These are phyloP conservation scores for Amanita phalloides DNA, from an alignment of 768 basidiomycete genomes.

Conservation along the genomic window DNA sequence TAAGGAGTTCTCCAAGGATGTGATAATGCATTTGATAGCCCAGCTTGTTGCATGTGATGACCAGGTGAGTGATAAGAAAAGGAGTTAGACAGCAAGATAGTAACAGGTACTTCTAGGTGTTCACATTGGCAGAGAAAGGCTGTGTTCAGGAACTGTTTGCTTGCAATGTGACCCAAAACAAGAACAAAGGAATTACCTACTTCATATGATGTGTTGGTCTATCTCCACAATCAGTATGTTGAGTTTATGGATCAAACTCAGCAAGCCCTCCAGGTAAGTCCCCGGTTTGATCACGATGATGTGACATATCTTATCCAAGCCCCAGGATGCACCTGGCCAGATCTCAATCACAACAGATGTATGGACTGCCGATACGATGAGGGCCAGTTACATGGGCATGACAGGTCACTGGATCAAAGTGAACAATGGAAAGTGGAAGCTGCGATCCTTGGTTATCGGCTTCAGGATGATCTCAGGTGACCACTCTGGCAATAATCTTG, in stretches of 20 bases:
- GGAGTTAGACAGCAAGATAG: not conserved
- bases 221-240: too few species aligned
- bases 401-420: conserved; percentile 11
- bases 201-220: conserved; percentile 8
- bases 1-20: conserved; percentile 8
- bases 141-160: too few species aligned
- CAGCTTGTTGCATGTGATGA: conserved; percentile 10
- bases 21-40: conserved; percentile 7
- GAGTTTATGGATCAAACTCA: conserved; percentile 2
- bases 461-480: conserved; percentile 13
- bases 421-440: conserved; percentile 12
- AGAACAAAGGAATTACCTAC: too few species aligned
- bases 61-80: conserved; percentile 6
- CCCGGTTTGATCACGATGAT: too few species aligned
- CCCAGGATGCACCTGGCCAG: conserved; percentile 9
- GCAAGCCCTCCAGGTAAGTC: conserved; percentile 2
- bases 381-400: conserved; percentile 12
- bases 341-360: conserved; percentile 12
- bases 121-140: too few species aligned
- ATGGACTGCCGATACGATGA: conserved; percentile 13
- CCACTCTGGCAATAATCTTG: conserved; percentile 18
- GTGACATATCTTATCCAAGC: too few species aligned
- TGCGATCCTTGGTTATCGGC: conserved; percentile 13
- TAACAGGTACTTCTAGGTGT: conserved; percentile 7
- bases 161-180: too few species aligned